Percentiles rank a stretch among this genome's conserved stretches.
Evolutionary conservation across 495 filamentous ascomycete species (phyloP).

Genomic region (Hypoxylon lienhwacheense): DNA sequence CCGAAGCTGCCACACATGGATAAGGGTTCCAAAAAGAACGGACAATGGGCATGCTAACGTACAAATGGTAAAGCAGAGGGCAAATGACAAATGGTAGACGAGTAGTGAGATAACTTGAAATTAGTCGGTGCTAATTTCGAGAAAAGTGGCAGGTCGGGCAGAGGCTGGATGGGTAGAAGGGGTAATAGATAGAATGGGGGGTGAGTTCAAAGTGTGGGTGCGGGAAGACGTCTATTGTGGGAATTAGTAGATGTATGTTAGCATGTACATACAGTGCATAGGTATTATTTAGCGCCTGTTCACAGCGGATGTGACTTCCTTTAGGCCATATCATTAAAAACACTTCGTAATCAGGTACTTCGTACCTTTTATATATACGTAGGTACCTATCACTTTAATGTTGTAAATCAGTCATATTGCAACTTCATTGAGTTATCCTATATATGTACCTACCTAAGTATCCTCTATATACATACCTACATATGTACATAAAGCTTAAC

Average conservation of each 20-base stretch:
- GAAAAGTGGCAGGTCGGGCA: conserved; percentile 24
- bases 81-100: too few relatives aligned
- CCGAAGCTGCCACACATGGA: conserved; percentile 27
- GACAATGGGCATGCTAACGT: conserved; percentile 32
- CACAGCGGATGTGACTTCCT: neutral
- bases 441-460: too few relatives aligned
- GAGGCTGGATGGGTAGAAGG: neutral
- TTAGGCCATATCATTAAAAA: conserved; percentile 1
- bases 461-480: too few relatives aligned
- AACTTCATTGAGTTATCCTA: too few relatives aligned
- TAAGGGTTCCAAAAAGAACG: conserved; percentile 29
- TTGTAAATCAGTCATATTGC: neutral
- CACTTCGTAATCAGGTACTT: conserved; percentile 7
- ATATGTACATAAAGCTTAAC: too few relatives aligned
- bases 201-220: neutral
- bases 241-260: neutral
- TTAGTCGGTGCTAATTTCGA: conserved; percentile 35
- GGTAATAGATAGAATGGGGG: neutral
- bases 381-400: neutral
- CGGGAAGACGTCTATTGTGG: conserved; percentile 2
- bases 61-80: conserved; percentile 14
- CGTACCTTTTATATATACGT: neutral
- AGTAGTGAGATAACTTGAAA: conserved; percentile 16
- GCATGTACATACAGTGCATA: neutral
- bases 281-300: neutral